Evolutionary conservation across 2,329 filamentous ascomycete genomes (phyloP).

Genomic region (Scortechinia acanthostroma): DNA sequence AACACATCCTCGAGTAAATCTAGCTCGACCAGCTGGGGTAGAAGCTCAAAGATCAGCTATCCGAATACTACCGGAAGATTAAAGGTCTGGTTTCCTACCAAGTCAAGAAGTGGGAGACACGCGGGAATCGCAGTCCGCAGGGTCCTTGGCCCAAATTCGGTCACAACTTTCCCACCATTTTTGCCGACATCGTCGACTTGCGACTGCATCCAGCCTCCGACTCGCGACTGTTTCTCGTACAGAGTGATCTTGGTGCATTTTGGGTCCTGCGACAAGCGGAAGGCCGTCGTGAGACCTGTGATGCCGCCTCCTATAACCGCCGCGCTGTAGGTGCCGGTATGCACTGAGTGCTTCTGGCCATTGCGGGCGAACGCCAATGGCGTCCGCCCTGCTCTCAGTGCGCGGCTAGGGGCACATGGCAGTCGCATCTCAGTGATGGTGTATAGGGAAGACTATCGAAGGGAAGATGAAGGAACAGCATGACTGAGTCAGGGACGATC

Average conservation of each 20-base stretch:
- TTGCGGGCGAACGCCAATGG: background rate
- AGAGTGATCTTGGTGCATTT: background rate
- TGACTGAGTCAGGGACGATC: too few relatives aligned
- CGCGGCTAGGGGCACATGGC: background rate
- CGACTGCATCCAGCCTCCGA: background rate
- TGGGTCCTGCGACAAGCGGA: background rate
- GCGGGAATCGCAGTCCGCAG: background rate
- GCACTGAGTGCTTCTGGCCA: background rate
- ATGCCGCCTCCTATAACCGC: background rate
- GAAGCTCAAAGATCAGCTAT: background rate
- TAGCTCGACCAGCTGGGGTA: background rate
- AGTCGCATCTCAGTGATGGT: background rate
- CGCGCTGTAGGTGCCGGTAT: background rate
- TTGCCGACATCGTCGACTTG: too few relatives aligned
- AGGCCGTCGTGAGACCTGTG: background rate
- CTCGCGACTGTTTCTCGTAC: background rate
- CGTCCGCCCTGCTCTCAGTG: background rate
- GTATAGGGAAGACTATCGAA: too few relatives aligned
- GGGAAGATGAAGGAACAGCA: too few relatives aligned
- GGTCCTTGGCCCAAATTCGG: background rate
- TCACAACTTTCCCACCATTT: background rate
- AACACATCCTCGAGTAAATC: background rate
- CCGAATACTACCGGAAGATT: background rate
- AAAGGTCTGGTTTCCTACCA: background rate
- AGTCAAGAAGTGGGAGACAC: background rate